A percentile compares a stretch with the other conserved stretches of the same genome.
These are phyloP conservation scores for Corylus americana DNA, from an alignment of 306 rosid genomes.

Conservation along the genomic window DNA sequence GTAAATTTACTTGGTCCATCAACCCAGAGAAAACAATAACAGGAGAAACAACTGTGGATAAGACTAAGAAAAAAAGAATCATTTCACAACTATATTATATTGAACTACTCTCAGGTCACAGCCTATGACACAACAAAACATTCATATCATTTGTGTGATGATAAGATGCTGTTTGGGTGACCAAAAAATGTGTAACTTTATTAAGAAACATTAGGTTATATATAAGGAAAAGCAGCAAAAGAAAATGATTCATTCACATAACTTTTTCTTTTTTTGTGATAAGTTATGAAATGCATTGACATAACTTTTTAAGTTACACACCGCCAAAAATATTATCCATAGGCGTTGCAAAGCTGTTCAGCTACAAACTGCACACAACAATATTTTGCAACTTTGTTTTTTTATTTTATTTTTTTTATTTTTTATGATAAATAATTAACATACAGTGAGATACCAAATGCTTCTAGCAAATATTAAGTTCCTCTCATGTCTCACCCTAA, in stretches of 20 bases:
- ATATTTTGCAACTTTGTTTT: no score
- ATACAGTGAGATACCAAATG: background rate
- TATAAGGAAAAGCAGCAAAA: no score
- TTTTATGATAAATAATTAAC: no score
- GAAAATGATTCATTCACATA: background rate
- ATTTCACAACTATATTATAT: background rate
- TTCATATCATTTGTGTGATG: background rate
- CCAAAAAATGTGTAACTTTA: background rate
- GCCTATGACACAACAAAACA: background rate
- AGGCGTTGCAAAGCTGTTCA: background rate
- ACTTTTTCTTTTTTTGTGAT: background rate
- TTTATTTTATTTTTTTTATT: no score
- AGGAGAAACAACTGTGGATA: background rate
- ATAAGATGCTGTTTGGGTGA: background rate
- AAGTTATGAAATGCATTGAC: background rate
- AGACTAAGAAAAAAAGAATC: background rate
- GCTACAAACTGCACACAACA: background rate
- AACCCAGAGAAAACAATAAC: constrained; percentile 6
- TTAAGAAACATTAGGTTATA: background rate
- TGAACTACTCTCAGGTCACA: background rate
- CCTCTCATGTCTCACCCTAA: background rate
- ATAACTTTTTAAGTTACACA: background rate
- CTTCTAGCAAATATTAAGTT: background rate
- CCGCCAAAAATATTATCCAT: background rate
- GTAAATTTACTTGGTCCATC: background rate